Base-by-base conservation (phyloP, 1,284 basidiomycete species). In the Wallemia hederae region DNA sequence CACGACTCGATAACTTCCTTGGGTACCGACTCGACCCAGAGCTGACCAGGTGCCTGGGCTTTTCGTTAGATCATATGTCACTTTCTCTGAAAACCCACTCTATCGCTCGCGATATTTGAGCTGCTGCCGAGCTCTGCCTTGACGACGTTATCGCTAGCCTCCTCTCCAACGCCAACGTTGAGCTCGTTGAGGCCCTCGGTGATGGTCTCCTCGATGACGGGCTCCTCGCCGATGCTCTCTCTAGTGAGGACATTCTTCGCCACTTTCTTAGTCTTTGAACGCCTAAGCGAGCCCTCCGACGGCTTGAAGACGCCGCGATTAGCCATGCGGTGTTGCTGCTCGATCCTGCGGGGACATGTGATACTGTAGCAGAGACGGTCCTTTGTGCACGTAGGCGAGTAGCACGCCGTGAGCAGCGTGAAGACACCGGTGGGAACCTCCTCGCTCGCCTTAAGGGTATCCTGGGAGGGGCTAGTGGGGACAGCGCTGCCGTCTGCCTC, bases 11-110 rank as follows among this genome's bases (percentile, higher is more conserved):
- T 81, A 49, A 98, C 82, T 68, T 97, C 92, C 69, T 85, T 81
- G 5, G 92, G 85, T 0, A 98, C 94, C 0, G 89, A 85, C 69
- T 97, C 89, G 60, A 96, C 83, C 94, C 94, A 98, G 1, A 98
- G 73, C n/a, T 85, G 83, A 1, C 89, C 89, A 33, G 85, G 83
- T 72, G 91, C 88, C 78, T 85, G 65, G 60, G 64, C 60, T 57
- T 59, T 33, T 63, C 63, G 60, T 24, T 57, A 65, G 62, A 64
- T 61, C 55, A 58, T 29, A 34, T 28, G 33, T 26, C 27, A 62
- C 7, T 31, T 7, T 7, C 29, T 31, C 29, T n/a, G n/a, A n/a
- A n/a, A 31, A 31, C 29, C 17, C 29, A 31, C 39, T 49, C 39
- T 49, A 49, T 49, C 39, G 22, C 39, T 49, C 14, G 39, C 39